A percentile compares a stretch with the other conserved stretches of the same genome.
Evolutionary conservation across 2,329 filamentous ascomycete genomes (phyloP).

Genomic region (Zymoseptoria brevis): DNA sequence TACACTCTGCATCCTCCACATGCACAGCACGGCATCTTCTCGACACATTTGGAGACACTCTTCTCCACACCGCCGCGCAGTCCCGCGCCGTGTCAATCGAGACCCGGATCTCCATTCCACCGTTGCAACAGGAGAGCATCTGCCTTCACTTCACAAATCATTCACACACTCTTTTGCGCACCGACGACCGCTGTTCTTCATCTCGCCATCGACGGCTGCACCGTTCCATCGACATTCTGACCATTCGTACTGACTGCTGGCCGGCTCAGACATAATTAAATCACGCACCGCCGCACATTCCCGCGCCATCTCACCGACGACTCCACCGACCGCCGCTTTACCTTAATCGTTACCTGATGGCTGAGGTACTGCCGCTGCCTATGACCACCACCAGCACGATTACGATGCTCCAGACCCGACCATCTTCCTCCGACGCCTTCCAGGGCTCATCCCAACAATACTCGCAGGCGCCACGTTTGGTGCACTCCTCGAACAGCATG

Average conservation of each 20-base stretch:
- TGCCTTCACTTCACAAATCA: background rate
- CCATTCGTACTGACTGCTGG: slow-evolving; percentile 24
- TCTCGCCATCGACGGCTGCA: slow-evolving; percentile 2
- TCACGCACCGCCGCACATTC: slow-evolving; percentile 16
- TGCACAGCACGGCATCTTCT: background rate
- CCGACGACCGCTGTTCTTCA: background rate
- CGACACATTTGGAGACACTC: background rate
- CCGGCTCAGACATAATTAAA: slow-evolving; percentile 24
- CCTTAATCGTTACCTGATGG: slow-evolving; percentile 28
- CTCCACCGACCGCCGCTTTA: slow-evolving; percentile 4
- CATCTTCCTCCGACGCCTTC: slow-evolving; percentile 41
- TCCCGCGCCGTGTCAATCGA: slow-evolving; percentile 13
- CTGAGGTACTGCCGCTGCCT: slow-evolving; percentile 42
- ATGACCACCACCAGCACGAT: slow-evolving; percentile 40
- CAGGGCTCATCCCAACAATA: slow-evolving; percentile 31
- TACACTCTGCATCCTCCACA: background rate
- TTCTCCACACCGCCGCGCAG: background rate
- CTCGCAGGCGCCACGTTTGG: slow-evolving; percentile 32
- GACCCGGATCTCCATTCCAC: slow-evolving; percentile 2
- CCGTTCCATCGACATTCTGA: slow-evolving; percentile 1
- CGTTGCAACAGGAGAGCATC: slow-evolving; percentile 4
- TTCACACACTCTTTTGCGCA: background rate
- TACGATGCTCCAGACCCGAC: slow-evolving; percentile 41
- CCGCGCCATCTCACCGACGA: slow-evolving; percentile 8
- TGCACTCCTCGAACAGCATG: slow-evolving; percentile 35